phyloP scores from a whole-genome alignment of 2,329 filamentous ascomycete species.

The Ascochyta lentis region DNA sequence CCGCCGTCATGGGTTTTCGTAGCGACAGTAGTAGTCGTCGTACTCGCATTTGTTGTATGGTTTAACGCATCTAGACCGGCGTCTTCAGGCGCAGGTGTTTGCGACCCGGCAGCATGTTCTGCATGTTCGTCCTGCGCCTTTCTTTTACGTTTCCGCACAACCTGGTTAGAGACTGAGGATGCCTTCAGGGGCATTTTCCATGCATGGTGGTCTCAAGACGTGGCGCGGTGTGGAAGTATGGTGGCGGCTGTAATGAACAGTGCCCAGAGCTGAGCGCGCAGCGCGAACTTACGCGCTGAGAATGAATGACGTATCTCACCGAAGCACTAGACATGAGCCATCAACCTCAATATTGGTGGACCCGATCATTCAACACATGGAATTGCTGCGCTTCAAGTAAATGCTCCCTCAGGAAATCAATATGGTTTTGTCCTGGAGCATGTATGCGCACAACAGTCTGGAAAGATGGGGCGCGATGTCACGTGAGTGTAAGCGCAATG shows the following conservation, averaged over 20 bases:
- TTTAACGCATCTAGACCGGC: conserved; percentile 12
- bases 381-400: neutral
- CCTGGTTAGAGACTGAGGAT: conserved; percentile 53
- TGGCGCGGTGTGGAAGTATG: neutral
- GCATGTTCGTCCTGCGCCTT: conserved; percentile 35
- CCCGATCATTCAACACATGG: neutral
- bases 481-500: neutral
- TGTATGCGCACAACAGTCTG: neutral
- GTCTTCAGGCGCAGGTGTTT: conserved; percentile 4
- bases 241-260: conserved; percentile 1
- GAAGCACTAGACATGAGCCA: neutral
- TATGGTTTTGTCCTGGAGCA: neutral
- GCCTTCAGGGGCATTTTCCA: conserved; percentile 44
- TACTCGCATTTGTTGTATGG: conserved; percentile 15
- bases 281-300: neutral
- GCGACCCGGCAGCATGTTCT: conserved; percentile 11
- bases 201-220: neutral
- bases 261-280: conserved; percentile 5
- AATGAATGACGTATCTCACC: conserved; percentile 11
- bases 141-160: conserved; percentile 55
- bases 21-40: conserved; percentile 55
- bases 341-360: neutral
- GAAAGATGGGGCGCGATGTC: neutral
- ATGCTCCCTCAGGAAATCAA: neutral
- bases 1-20: conserved; percentile 66